Conservation (phyloP, 352 stramenopile species). For the Globisporangium acanthophoron region DNA sequence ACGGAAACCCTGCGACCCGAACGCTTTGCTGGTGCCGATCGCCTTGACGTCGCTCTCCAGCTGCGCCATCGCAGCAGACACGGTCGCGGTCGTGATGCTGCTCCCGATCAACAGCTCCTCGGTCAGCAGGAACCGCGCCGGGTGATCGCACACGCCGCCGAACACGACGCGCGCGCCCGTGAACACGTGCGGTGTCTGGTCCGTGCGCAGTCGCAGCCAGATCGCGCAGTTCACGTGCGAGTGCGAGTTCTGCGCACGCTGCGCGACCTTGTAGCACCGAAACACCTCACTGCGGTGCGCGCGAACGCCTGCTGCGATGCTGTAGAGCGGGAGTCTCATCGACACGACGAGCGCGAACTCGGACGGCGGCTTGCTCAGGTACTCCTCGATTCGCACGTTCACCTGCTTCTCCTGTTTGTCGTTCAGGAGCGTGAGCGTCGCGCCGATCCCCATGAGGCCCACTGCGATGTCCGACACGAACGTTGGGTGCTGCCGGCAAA, state of each 20-base stretch:
- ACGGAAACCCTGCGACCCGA: conserved; percentile 19
- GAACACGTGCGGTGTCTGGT: conserved; percentile 62
- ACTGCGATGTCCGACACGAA: conserved; percentile 64
- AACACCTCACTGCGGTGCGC: conserved; percentile 11
- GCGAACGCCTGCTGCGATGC: conserved; percentile 12
- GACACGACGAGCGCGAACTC: conserved; percentile 26
- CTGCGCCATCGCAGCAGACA: conserved; percentile 79
- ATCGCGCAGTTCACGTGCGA: conserved; percentile 53
- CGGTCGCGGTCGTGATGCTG: conserved; percentile 60
- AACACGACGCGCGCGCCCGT: conserved; percentile 47
- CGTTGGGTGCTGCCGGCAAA: conserved; percentile 31
- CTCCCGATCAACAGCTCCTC: conserved; percentile 75
- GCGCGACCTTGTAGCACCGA: conserved; percentile 45
- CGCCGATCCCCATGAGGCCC: conserved; percentile 54
- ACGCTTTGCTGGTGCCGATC: conserved; percentile 26
- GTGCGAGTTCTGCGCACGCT: conserved; percentile 46
- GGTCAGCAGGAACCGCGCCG: conserved; percentile 34
- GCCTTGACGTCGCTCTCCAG: conserved; percentile 80
- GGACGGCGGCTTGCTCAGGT: conserved; percentile 9
- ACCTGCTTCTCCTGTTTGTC: conserved; percentile 45
- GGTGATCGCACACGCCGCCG: conserved; percentile 68
- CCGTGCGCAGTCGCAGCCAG: conserved; percentile 20
- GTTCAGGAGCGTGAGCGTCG: conserved; percentile 62
- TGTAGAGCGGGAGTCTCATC: conserved; percentile 32
- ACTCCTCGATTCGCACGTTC: conserved; percentile 19